Conservation (phyloP, 2,329 filamentous ascomycete genomes). For the Trichoderma cornu-damae region DNA sequence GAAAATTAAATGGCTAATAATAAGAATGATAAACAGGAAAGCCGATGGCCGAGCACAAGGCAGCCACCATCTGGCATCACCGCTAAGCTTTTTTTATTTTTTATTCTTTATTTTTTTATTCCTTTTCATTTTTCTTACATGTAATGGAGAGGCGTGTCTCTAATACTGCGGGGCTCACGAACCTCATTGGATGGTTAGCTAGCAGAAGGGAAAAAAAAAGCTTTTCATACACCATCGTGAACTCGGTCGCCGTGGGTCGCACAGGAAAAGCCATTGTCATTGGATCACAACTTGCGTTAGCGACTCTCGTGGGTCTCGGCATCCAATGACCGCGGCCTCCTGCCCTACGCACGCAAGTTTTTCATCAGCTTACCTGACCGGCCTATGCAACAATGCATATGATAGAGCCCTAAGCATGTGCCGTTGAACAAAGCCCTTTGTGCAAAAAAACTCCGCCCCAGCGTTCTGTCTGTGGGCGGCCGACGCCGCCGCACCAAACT, state of each 20-base stretch:
- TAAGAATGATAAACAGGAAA: background rate
- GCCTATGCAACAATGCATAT: slow-evolving; percentile 6
- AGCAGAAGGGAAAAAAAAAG: no score
- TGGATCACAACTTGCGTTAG: slow-evolving; percentile 11
- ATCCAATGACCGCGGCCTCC: slow-evolving; percentile 16
- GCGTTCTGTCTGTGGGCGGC: background rate
- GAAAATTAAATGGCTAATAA: no score
- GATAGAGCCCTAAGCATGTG: background rate
- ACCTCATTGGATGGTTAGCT: slow-evolving; percentile 15
- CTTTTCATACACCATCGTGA: slow-evolving; percentile 19
- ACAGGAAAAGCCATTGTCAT: background rate
- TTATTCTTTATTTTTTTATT: no score
- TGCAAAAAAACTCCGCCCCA: background rate
- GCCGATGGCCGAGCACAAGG: background rate
- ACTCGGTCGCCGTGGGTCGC: slow-evolving; percentile 15
- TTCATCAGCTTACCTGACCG: slow-evolving; percentile 17
- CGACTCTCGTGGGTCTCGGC: slow-evolving; percentile 16
- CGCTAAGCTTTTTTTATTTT: background rate
- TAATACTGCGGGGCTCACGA: slow-evolving; percentile 17
- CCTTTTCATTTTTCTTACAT: background rate
- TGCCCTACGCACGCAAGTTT: slow-evolving; percentile 15
- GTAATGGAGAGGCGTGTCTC: slow-evolving; percentile 14
- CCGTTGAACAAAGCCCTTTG: background rate
- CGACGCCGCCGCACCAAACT: slow-evolving; percentile 7
- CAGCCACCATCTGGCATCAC: slow-evolving; percentile 9